Base-by-base conservation (phyloP, 352 stramenopile genomes). In the Globisporangium mamillatum region DNA sequence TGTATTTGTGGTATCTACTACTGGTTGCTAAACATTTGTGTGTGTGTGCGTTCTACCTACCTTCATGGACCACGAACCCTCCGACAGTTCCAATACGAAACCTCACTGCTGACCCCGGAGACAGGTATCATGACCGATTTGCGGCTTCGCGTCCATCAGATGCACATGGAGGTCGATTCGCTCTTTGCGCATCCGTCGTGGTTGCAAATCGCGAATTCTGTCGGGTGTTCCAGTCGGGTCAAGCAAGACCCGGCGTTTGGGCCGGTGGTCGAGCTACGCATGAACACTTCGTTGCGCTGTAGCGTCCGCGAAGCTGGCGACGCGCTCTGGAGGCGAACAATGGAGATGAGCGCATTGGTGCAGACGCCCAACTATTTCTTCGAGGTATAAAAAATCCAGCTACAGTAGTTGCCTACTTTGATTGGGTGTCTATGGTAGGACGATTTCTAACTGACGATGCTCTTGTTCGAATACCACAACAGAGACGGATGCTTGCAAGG, bases 251-350 rank as follows among this genome's bases (percentile, higher is more conserved):
- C 36, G 3, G n/a, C 1, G 6, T 14, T 3, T 18, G 53, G 36
- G 1, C 60, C 27, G 10, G 4, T 41, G 2, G 60, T 58, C 2
- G 60, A 81, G 52, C 57, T 81, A 60, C 64, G 78, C n/a, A 58
- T 72, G 4, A 64, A 62, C 34, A n/a, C 60, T 25, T 46, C 18
- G 18, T 27, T 65, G 25, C 9, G n/a, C 10, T 65, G 60, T 44
- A 1, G 6, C 4, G 44, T 32, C 4, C 25, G n/a, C 2, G 9
- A 54, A 8, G 27, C 20, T 3, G 60, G 24, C 2, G 18, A 44
- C 24, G 16, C 41, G 5, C 8, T 65, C 4, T 65, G 60, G 60
- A 46, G 27, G 1, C 44, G 22, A 20, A 10, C 24, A 9, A 54
- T 65, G 18, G 18, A 50, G 38, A 53, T 34, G 38, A 72, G 24